Base-by-base conservation (phyloP, 768 basidiomycete species). In the Suillus lakei region DNA sequence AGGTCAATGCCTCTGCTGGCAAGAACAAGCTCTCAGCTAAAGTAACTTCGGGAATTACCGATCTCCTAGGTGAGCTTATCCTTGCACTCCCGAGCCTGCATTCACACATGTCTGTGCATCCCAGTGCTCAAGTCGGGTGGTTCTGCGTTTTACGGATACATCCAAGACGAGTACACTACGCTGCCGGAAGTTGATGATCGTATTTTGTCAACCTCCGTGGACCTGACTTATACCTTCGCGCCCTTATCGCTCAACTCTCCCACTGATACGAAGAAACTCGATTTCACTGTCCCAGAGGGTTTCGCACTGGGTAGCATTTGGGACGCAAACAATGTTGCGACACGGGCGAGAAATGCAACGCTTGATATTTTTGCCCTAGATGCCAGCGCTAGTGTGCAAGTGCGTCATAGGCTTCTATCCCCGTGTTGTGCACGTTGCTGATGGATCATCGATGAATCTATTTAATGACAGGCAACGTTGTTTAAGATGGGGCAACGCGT, bases 331-430 rank as follows among this genome's bases (percentile, higher is more conserved):
- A 82, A 85, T 8, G 82, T 90, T 3, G 81, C 78, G 8, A 74
- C 78, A 10, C 77, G 73, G 12, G 92, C 89, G 44, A 84, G 89
- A 62, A 76, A 78, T 50, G 82, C 85, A 1, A 96, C 95, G 28
- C 78, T 98, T 43, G 88, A 95, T 65, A 78, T 88, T 1, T 98
- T 98, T 74, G 94, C 95, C 4, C 77, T 80, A 38, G 95, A 99
- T 70, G 91, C 96, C 71, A 95, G 93, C 72, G 95, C 93, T 10
- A 94, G 92, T 69, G 95, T 98, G 3, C 95, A 96, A 87, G 94
- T 92, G 69, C 44, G 85, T 76, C 68, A 60, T 67, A 7, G 30
- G 44, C 32, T 28, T 66, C 50, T 48, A 48, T 34, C 32, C 36
- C n/a, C 34, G 32, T 48, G 54, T 61, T 41, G 28, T 59, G 28